Conservation (phyloP, 2,329 filamentous ascomycete species). For the Trichoderma sp. region DNA sequence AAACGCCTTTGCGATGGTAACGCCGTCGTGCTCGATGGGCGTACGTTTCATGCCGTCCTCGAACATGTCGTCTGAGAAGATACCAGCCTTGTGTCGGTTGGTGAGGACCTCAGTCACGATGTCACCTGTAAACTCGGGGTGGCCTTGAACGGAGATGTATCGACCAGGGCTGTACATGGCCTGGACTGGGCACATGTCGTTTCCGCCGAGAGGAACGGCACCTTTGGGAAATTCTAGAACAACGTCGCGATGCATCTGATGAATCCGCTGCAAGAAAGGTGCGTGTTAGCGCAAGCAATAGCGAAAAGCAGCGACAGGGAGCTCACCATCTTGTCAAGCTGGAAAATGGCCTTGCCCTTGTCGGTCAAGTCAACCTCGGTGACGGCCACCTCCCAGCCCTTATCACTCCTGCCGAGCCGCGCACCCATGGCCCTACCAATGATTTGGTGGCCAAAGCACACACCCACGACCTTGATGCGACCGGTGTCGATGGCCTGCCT, state of each 20-base stretch:
- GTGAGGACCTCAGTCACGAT: constrained; percentile 40
- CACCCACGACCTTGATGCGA: constrained; percentile 60
- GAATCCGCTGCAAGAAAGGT: constrained; percentile 32
- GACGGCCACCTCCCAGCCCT: constrained; percentile 47
- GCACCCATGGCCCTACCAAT: constrained; percentile 42
- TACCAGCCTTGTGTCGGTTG: constrained; percentile 60
- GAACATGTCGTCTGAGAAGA: constrained; percentile 68
- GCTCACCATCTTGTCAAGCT: constrained; percentile 34
- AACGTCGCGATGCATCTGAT: constrained; percentile 50
- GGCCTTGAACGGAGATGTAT: constrained; percentile 46
- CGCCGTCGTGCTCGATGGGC: constrained; percentile 69
- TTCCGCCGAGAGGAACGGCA: constrained; percentile 41
- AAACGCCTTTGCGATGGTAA: constrained; percentile 71
- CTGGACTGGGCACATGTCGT: constrained; percentile 41
- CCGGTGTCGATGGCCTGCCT: constrained; percentile 32
- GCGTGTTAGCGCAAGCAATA: constrained; percentile 1
- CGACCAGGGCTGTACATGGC: constrained; percentile 40
- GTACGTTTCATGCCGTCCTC: constrained; percentile 66
- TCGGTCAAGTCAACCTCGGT: constrained; percentile 39
- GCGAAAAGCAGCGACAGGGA: neutral
- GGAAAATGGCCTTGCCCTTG: constrained; percentile 40
- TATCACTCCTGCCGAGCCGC: constrained; percentile 37
- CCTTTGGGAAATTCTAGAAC: constrained; percentile 39
- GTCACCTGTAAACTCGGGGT: constrained; percentile 44
- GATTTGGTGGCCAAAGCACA: constrained; percentile 51